Evolutionary conservation across 441 rosid species (phyloP).

Genomic region (Erysimum cheiri): DNA sequence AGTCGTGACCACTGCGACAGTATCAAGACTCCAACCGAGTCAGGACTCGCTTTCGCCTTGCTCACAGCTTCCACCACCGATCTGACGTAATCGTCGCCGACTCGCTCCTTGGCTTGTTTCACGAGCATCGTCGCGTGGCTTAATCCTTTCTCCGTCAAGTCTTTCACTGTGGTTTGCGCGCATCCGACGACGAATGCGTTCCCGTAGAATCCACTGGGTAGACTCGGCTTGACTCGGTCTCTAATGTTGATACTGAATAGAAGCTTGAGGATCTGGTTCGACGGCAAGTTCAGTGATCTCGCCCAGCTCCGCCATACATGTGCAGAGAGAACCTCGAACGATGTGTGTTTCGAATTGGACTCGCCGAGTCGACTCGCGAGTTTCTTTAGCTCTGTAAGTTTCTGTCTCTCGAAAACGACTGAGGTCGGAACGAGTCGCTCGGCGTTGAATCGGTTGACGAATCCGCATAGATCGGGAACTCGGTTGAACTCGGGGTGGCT

Average conservation of each 20-base stretch:
- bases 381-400: slow-evolving; percentile 56
- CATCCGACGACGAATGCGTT: slow-evolving; percentile 84
- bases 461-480: slow-evolving; percentile 66
- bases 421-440: slow-evolving; percentile 74
- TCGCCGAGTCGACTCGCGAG: slow-evolving; percentile 50
- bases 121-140: slow-evolving; percentile 63
- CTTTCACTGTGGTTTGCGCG: slow-evolving; percentile 61
- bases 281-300: slow-evolving; percentile 62
- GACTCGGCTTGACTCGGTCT: slow-evolving; percentile 67
- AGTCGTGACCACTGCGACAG: slow-evolving; percentile 86
- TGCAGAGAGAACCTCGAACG: slow-evolving; percentile 77
- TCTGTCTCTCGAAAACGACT: slow-evolving; percentile 47
- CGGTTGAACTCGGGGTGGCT: slow-evolving; percentile 62
- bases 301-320: slow-evolving; percentile 93
- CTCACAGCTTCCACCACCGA: slow-evolving; percentile 71
- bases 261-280: slow-evolving; percentile 68
- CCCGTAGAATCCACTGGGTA: slow-evolving; percentile 79
- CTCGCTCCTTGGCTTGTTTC: slow-evolving; percentile 68
- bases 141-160: slow-evolving; percentile 60
- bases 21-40: slow-evolving; percentile 75
- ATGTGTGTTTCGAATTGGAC: slow-evolving; percentile 49
- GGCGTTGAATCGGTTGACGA: slow-evolving; percentile 56
- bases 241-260: slow-evolving; percentile 73
- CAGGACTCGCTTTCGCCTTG: slow-evolving; percentile 56
- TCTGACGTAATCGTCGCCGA: slow-evolving; percentile 58